A percentile compares a stretch with the other conserved stretches of the same genome.
These are phyloP conservation scores for Ganoderma lingzhi DNA, from an alignment of 1,284 basidiomycete species.

Conservation along the genomic window DNA sequence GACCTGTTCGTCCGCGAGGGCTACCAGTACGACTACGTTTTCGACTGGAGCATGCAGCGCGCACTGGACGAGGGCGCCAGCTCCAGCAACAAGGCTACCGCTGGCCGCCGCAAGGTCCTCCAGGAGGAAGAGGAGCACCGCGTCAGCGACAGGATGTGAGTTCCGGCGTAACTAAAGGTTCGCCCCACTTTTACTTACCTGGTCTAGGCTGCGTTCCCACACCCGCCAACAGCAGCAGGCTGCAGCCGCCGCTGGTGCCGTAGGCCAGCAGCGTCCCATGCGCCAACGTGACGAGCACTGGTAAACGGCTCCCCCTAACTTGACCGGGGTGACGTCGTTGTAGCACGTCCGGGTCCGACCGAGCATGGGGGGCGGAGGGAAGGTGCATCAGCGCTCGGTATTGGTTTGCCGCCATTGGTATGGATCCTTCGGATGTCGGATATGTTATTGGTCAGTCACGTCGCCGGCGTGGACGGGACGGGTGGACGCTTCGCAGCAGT, in stretches of 20 bases:
- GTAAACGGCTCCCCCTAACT: conserved; percentile 56
- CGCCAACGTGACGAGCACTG: conserved; percentile 76
- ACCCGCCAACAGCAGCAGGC: conserved; percentile 81
- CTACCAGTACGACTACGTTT: conserved; percentile 98
- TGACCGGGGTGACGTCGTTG: conserved; percentile 35
- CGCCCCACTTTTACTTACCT: conserved; percentile 35
- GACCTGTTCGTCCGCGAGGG: conserved; percentile 97
- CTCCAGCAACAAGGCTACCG: conserved; percentile 65
- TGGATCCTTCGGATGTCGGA: conserved; percentile 41
- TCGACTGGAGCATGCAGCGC: conserved; percentile 96
- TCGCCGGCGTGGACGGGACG: conserved; percentile 33
- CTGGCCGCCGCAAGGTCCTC: conserved; percentile 76
- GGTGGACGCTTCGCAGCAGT: conserved; percentile 26
- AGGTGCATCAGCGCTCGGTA: conserved; percentile 61
- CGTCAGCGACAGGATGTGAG: conserved; percentile 82
- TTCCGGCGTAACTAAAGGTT: conserved; percentile 37
- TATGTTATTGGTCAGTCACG: conserved; percentile 39
- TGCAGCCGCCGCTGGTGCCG: conserved; percentile 56
- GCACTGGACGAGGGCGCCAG: conserved; percentile 69
- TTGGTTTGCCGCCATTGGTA: conserved; percentile 47
- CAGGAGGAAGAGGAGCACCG: conserved; percentile 83
- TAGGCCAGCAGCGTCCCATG: conserved; percentile 65
- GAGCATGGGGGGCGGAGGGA: conserved; percentile 68
- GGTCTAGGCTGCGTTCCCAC: conserved; percentile 79
- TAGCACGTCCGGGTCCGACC: conserved; percentile 64